Conservation (phyloP, 805 yeast species). For the Candida khao-thaluensis region DNA sequence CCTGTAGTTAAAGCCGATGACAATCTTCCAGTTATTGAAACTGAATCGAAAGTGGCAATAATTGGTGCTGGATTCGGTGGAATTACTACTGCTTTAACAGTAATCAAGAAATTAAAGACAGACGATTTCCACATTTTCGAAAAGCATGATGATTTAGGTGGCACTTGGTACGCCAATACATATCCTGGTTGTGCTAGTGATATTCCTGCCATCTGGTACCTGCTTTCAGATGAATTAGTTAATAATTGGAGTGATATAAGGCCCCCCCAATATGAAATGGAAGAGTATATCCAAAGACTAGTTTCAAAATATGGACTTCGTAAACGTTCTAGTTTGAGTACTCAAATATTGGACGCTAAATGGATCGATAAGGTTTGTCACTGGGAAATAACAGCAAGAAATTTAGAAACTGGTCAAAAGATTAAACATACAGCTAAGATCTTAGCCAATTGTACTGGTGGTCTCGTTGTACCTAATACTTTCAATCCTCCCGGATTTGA, state of each 20-base stretch:
- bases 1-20: slow-evolving; percentile 18
- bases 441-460: slow-evolving; percentile 32
- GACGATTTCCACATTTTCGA: slow-evolving; percentile 37
- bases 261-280: slow-evolving; percentile 44
- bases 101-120: slow-evolving; percentile 23
- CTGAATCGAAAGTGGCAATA: slow-evolving; percentile 32
- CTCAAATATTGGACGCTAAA: slow-evolving; percentile 19
- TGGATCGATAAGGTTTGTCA: slow-evolving; percentile 24
- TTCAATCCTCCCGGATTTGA: slow-evolving; percentile 32
- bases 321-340: slow-evolving; percentile 22
- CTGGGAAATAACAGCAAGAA: slow-evolving; percentile 30
- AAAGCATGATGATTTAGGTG: slow-evolving; percentile 40
- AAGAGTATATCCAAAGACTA: slow-evolving; percentile 37
- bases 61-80: slow-evolving; percentile 45
- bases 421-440: slow-evolving; percentile 29
- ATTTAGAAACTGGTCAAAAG: slow-evolving; percentile 30
- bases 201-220: slow-evolving; percentile 44
- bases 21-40: slow-evolving; percentile 21
- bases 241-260: slow-evolving; percentile 36
- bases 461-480: slow-evolving; percentile 36
- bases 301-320: slow-evolving; percentile 27
- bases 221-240: slow-evolving; percentile 32
- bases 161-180: slow-evolving; percentile 47
- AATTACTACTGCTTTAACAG: slow-evolving; percentile 30
- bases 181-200: slow-evolving; percentile 48